A percentile compares a stretch with the other conserved stretches of the same genome.
Conservation (phyloP, 139 green algal species). For the Tetraselmis striata region DNA sequence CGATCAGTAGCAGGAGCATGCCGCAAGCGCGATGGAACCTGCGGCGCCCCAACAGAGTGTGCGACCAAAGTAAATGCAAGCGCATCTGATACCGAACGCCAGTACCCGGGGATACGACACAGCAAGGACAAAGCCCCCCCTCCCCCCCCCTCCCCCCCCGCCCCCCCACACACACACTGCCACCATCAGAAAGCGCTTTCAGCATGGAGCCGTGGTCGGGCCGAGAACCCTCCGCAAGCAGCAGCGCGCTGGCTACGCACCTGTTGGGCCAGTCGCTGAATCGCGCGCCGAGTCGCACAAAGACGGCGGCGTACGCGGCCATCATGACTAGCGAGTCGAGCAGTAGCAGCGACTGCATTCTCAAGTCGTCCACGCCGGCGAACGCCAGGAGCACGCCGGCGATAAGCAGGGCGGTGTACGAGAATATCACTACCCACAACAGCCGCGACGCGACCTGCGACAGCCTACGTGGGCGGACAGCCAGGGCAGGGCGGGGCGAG, state of each 20-base stretch:
- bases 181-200: background rate
- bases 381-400: background rate
- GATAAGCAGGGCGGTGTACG: background rate
- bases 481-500: background rate
- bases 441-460: background rate
- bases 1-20: background rate
- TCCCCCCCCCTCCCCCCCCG: too few species aligned
- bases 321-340: background rate
- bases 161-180: too few species aligned
- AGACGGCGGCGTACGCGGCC: background rate
- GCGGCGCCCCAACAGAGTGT: background rate
- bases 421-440: background rate
- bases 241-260: background rate
- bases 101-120: too few species aligned
- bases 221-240: background rate
- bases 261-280: background rate
- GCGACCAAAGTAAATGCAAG: background rate
- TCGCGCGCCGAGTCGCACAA: background rate
- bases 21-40: background rate
- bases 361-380: background rate
- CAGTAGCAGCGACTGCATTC: background rate
- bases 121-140: too few species aligned
- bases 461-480: background rate
- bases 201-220: background rate
- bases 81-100: too few species aligned